Evolutionary conservation across 2,329 filamentous ascomycete genomes (phyloP).

Genomic region (Dactylonectria macrodidyma): DNA sequence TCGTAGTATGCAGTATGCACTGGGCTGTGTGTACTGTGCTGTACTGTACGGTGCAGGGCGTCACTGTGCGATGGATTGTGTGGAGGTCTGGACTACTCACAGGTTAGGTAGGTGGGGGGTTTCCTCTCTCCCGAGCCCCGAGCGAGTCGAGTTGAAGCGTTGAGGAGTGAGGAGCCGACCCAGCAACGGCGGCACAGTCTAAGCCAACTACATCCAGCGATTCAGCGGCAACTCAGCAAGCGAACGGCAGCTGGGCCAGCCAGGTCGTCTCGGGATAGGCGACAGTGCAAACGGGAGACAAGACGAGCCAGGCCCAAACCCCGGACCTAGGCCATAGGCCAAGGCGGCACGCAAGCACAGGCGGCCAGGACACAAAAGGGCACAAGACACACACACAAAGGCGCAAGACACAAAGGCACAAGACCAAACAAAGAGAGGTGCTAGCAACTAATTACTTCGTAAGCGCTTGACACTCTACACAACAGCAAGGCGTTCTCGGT

Average conservation of each 20-base stretch:
- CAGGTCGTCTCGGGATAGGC: conserved; percentile 19
- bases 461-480: too few relatives aligned
- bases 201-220: conserved; percentile 34
- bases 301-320: conserved; percentile 4
- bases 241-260: conserved; percentile 23
- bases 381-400: conserved; percentile 15
- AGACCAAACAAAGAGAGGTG: too few relatives aligned
- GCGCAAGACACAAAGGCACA: background rate
- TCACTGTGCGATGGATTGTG: conserved; percentile 16
- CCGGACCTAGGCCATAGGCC: conserved; percentile 8
- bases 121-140: background rate
- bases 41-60: background rate
- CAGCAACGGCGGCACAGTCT: conserved; percentile 42
- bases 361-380: conserved; percentile 5
- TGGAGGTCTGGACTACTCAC: background rate
- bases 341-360: background rate
- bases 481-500: conserved; percentile 21
- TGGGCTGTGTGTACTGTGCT: background rate
- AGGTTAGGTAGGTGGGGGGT: background rate
- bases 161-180: conserved; percentile 35
- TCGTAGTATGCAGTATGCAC: background rate
- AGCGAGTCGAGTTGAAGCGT: conserved; percentile 20
- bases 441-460: too few relatives aligned
- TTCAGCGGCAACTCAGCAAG: conserved; percentile 22
- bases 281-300: conserved; percentile 29